phyloP scores from a whole-genome alignment of 352 stramenopile genomes.

The Globisporangium okanoganense region DNA sequence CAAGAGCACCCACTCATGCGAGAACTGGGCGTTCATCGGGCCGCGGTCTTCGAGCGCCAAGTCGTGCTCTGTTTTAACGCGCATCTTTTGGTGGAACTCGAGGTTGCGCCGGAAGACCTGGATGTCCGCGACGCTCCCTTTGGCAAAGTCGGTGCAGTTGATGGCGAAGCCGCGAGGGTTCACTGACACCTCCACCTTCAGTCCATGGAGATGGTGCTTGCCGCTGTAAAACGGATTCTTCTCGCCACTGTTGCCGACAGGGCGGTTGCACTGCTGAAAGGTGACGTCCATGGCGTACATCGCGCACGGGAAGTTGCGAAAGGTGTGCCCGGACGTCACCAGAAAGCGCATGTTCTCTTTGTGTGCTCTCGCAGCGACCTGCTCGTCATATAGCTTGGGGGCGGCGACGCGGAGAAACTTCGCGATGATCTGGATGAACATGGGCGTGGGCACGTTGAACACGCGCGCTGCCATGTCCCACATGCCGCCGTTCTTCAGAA shows the following conservation, averaged over 20 bases:
- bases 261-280: constrained; percentile 11
- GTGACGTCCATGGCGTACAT: constrained; percentile 8
- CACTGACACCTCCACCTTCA: constrained; percentile 3
- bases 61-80: too few relatives aligned
- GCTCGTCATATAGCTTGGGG: not conserved
- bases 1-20: too few relatives aligned
- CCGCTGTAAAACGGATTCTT: not conserved
- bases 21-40: too few relatives aligned
- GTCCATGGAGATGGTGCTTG: not conserved
- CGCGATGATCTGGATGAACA: not conserved
- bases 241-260: not conserved
- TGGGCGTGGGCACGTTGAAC: not conserved
- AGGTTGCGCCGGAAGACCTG: not conserved
- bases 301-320: constrained; percentile 1
- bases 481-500: not conserved
- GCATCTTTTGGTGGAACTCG: not conserved
- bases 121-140: not conserved
- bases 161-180: not conserved
- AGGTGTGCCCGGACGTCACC: not conserved
- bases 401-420: not conserved
- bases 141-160: not conserved
- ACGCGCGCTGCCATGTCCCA: not conserved
- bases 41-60: too few relatives aligned
- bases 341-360: not conserved
- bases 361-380: not conserved